Evolutionary conservation across 2,329 filamentous ascomycete species (phyloP).

Genomic region (Pochonia chlamydosporia): DNA sequence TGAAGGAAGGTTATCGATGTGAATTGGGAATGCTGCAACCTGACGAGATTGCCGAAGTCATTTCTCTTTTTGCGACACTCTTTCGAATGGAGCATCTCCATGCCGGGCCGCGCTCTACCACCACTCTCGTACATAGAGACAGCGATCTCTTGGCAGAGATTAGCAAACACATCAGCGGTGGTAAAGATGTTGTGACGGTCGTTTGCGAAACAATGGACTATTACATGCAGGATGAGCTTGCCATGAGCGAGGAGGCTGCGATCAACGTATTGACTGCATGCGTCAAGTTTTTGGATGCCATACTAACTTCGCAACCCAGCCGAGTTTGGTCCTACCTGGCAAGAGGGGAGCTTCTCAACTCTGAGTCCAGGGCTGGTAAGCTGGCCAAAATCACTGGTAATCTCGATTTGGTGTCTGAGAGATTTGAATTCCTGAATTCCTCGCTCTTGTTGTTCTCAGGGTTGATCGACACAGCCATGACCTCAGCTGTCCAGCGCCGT

Average conservation of each 20-base stretch:
- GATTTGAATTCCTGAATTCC: slow-evolving; percentile 71
- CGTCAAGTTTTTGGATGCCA: slow-evolving; percentile 70
- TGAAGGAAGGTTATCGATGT: slow-evolving; percentile 47
- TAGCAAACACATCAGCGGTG: slow-evolving; percentile 49
- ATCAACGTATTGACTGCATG: slow-evolving; percentile 65
- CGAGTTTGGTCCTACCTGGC: slow-evolving; percentile 87
- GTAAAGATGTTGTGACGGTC: slow-evolving; percentile 72
- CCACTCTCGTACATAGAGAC: slow-evolving; percentile 27
- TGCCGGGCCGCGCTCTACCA: slow-evolving; percentile 16
- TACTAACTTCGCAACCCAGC: slow-evolving; percentile 70
- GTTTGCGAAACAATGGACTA: slow-evolving; percentile 81
- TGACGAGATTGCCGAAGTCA: slow-evolving; percentile 65
- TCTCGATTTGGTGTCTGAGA: slow-evolving; percentile 70
- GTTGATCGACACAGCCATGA: slow-evolving; percentile 70
- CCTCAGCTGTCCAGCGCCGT: slow-evolving; percentile 62
- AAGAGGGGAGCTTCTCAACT: slow-evolving; percentile 72
- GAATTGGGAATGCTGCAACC: slow-evolving; percentile 48
- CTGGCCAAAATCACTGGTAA: slow-evolving; percentile 75
- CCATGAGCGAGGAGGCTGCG: slow-evolving; percentile 54
- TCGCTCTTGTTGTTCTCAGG: slow-evolving; percentile 69
- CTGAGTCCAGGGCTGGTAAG: slow-evolving; percentile 68
- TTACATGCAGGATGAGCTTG: slow-evolving; percentile 51
- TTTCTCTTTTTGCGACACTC: slow-evolving; percentile 67
- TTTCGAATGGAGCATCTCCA: slow-evolving; percentile 47
- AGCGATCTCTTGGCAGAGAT: slow-evolving; percentile 48